A percentile compares a stretch with the other conserved stretches of the same genome.
Conservation (phyloP, 164 flowering plant genomes). For the Platanus orientalis region DNA sequence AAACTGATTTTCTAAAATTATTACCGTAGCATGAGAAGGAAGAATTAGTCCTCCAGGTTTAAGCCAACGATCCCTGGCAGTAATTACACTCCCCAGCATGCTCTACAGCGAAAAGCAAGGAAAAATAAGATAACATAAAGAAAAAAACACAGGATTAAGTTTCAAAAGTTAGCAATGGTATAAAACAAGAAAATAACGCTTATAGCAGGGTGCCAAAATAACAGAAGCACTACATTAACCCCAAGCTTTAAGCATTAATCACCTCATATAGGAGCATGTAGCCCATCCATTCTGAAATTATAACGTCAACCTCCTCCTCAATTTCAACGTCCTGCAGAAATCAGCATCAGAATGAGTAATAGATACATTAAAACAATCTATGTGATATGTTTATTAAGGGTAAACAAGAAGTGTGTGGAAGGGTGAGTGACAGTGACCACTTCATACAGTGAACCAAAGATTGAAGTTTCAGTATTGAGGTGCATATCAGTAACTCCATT, state of each 20-base stretch:
- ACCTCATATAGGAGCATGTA: constrained; percentile 99
- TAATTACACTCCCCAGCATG: constrained; percentile 95
- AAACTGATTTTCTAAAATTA: background rate
- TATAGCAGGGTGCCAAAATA: background rate
- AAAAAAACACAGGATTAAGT: background rate
- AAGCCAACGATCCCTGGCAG: constrained; percentile 96
- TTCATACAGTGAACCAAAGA: too few relatives aligned
- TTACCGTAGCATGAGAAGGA: constrained; percentile 91
- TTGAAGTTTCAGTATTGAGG: too few relatives aligned
- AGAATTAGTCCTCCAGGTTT: constrained; percentile 97
- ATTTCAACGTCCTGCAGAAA: constrained; percentile 88
- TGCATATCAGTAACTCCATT: too few relatives aligned
- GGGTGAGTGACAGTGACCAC: too few relatives aligned
- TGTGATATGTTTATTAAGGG: too few relatives aligned
- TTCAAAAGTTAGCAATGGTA: background rate
- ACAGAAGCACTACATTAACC: background rate
- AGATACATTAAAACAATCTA: too few relatives aligned
- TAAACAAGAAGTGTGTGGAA: too few relatives aligned
- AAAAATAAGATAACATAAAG: background rate
- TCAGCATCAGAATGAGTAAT: constrained; percentile 7
- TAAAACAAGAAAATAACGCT: background rate
- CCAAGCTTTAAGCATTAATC: background rate
- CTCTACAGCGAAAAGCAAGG: constrained; percentile 44
- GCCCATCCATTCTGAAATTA: constrained; percentile 99
- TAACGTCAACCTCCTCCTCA: constrained; percentile 91